Evolutionary conservation across 73 alveolate species (phyloP).

Genomic region (Paramecium sexaurelia): DNA sequence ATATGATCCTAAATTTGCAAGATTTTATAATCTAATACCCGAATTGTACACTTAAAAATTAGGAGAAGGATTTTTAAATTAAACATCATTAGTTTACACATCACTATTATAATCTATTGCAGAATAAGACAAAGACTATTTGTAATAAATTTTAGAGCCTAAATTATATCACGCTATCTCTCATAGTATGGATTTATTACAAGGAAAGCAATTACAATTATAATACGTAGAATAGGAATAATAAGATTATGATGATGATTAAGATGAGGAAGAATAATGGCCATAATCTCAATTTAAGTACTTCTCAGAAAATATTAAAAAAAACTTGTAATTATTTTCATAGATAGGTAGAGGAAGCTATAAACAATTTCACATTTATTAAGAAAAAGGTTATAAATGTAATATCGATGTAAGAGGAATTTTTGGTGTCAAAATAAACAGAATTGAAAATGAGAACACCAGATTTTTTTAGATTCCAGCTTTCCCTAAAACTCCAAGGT

Average conservation of each 20-base stretch:
- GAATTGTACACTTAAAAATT: background rate
- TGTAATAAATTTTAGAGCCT: constrained; percentile 35
- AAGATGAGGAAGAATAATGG: background rate
- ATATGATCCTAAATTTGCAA: background rate
- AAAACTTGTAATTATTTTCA: background rate
- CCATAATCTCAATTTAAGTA: background rate
- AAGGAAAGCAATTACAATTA: background rate
- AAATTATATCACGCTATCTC: background rate
- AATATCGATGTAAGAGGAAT: constrained; percentile 30
- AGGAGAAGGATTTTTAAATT: background rate
- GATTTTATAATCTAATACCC: constrained; percentile 8
- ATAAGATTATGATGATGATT: background rate
- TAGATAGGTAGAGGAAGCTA: background rate
- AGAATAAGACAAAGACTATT: constrained; percentile 25
- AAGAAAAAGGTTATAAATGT: background rate
- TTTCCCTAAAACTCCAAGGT: constrained; percentile 11
- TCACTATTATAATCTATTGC: background rate
- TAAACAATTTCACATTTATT: background rate
- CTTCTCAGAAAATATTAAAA: background rate
- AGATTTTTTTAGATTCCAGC: background rate
- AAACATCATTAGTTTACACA: background rate
- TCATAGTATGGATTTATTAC: background rate
- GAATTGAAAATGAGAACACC: constrained; percentile 1
- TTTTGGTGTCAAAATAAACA: constrained; percentile 8
- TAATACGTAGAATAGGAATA: background rate